These are phyloP conservation scores for Raffaelea ambrosiae DNA, from an alignment of 2,329 filamentous ascomycete species.

Conservation along the genomic window DNA sequence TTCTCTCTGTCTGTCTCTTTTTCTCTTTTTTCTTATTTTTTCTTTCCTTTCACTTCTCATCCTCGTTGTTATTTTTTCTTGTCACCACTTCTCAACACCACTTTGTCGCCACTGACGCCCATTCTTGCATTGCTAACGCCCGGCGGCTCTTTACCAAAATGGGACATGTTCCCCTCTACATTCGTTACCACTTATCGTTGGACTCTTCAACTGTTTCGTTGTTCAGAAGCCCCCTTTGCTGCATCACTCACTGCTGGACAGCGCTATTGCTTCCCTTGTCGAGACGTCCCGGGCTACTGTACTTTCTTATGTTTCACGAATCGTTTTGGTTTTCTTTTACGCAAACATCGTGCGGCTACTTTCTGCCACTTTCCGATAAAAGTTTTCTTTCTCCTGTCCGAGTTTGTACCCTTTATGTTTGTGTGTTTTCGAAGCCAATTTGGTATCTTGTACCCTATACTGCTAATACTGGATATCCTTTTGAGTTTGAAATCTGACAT, in stretches of 20 bases:
- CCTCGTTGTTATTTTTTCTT: background rate
- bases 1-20: slow-evolving; percentile 1
- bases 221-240: background rate
- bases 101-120: too few relatives aligned
- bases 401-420: too few relatives aligned
- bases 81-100: background rate
- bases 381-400: background rate
- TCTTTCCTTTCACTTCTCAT: background rate
- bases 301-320: slow-evolving; percentile 2
- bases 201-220: background rate
- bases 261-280: background rate
- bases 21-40: background rate
- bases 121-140: too few relatives aligned
- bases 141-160: too few relatives aligned
- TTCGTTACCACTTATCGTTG: background rate
- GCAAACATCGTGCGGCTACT: background rate
- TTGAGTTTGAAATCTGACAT: too few relatives aligned
- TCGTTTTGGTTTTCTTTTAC: background rate
- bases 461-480: too few relatives aligned
- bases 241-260: background rate
- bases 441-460: too few relatives aligned
- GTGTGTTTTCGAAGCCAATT: background rate
- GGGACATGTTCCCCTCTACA: too few relatives aligned
- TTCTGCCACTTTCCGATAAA: too few relatives aligned
- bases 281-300: background rate